These are phyloP conservation scores for Acacia concinna DNA, from an alignment of 331 rosid genomes.

Conservation along the genomic window DNA sequence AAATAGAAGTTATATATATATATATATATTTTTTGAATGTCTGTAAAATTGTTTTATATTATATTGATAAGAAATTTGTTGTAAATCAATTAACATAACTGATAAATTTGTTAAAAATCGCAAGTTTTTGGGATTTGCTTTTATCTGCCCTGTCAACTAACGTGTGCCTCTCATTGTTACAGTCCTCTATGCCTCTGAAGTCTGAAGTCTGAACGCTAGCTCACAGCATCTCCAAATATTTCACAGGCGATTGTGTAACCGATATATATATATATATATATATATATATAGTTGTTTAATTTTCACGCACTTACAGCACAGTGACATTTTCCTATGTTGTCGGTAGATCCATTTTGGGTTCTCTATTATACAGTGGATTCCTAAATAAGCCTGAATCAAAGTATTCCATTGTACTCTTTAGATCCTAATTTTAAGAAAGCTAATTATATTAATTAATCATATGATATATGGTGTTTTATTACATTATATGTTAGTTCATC, in stretches of 20 bases:
- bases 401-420: background rate
- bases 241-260: background rate
- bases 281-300: background rate
- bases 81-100: background rate
- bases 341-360: background rate
- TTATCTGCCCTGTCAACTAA: background rate
- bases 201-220: background rate
- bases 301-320: background rate
- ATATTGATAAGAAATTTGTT: background rate
- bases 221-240: background rate
- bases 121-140: background rate
- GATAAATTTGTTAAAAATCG: background rate
- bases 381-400: background rate
- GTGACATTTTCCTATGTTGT: background rate
- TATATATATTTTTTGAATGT: background rate
- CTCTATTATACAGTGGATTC: background rate
- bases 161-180: background rate
- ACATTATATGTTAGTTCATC: too few species aligned
- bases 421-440: too few species aligned
- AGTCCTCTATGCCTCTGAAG: background rate
- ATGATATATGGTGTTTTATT: too few species aligned
- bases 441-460: too few species aligned
- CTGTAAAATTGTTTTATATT: background rate
- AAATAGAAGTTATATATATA: background rate
- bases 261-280: too few species aligned